Evolutionary conservation across 805 yeast genomes (phyloP), one percentile per base, ranked within the genome.

Genomic region (Wickerhamiella alocasiicola): DNA sequence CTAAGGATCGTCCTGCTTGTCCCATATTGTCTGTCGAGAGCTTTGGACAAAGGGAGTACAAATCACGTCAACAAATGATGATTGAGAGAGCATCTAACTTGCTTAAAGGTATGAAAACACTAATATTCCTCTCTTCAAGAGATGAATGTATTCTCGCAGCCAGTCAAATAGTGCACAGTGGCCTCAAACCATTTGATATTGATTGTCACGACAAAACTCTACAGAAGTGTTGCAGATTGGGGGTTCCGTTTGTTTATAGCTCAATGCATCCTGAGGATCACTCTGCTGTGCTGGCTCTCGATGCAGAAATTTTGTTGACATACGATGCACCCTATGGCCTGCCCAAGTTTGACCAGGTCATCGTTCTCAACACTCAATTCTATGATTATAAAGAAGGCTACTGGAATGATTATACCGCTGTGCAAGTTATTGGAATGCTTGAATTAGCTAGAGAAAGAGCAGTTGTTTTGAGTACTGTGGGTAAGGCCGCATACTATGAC

Each of bases 311-410:
- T 6, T 44, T 85, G n/a, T 44, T 87, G 15, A 77, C 78, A 0
- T 64, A 85, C 0, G 67, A 68, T 41, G 87, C 77, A 2, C 66
- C 74, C 2, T 65, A 75, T 28, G 47, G 56, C 31, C 17, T 24
- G 7, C 45, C 45, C 5, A 17, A 6, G 5, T 2, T 21, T 45
- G 18, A 58, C 65, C 81, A 80, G 2, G 57, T 80, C 20, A 65
- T 88, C 4, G 36, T 32, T 4, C 54, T 78, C 43, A 82, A 93
- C 9, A 84, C 95, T 0, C 78, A 74, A 50, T 64, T 59, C 15
- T 79, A 65, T 52, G 91, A 82, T 33, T 88, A 82, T 0, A 70
- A 66, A 37, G 94, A 81, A 48, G 82, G 77, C 49, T 61, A 87
- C 24, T 72, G 70, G 47, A 56, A 76, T 31, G 81, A 78, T 55